Conservation (phyloP, 179 eudicot species). For the Silene vulgaris region DNA sequence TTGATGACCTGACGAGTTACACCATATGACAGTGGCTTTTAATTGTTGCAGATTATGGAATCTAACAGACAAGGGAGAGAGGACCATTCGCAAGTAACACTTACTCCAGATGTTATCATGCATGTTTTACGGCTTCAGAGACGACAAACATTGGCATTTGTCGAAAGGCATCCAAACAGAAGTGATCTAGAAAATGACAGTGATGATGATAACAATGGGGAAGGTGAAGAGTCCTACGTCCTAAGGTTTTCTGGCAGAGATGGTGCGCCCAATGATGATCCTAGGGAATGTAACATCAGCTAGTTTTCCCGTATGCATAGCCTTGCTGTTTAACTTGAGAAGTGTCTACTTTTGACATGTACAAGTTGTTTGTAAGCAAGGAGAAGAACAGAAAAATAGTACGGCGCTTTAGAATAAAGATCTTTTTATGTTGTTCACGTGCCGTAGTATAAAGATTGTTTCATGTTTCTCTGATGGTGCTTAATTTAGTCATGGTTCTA, state of each 20-base stretch:
- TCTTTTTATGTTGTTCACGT: too few species aligned
- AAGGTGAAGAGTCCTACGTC: slow-evolving; percentile 30
- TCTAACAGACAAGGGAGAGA: slow-evolving; percentile 51
- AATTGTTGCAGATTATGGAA: slow-evolving; percentile 50
- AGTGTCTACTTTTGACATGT: background rate
- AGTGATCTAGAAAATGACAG: slow-evolving; percentile 46
- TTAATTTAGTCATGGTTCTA: too few species aligned
- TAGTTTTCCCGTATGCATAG: slow-evolving; percentile 27
- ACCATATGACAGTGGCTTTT: too few species aligned
- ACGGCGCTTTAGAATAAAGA: too few species aligned
- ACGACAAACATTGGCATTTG: slow-evolving; percentile 52
- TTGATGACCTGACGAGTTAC: too few species aligned
- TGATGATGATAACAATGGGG: slow-evolving; percentile 31
- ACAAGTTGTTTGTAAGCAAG: too few species aligned
- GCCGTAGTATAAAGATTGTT: too few species aligned
- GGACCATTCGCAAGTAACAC: slow-evolving; percentile 45
- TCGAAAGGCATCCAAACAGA: slow-evolving; percentile 39
- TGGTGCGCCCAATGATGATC: slow-evolving; percentile 33
- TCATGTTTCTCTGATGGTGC: too few species aligned
- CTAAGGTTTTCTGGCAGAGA: slow-evolving; percentile 45
- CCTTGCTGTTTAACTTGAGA: background rate
- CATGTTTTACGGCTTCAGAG: slow-evolving; percentile 62
- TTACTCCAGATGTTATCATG: slow-evolving; percentile 67
- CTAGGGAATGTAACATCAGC: slow-evolving; percentile 55
- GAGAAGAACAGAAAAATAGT: too few species aligned